phyloP scores from a whole-genome alignment of 345 rosid species.

The Geranium rotundifolium region DNA sequence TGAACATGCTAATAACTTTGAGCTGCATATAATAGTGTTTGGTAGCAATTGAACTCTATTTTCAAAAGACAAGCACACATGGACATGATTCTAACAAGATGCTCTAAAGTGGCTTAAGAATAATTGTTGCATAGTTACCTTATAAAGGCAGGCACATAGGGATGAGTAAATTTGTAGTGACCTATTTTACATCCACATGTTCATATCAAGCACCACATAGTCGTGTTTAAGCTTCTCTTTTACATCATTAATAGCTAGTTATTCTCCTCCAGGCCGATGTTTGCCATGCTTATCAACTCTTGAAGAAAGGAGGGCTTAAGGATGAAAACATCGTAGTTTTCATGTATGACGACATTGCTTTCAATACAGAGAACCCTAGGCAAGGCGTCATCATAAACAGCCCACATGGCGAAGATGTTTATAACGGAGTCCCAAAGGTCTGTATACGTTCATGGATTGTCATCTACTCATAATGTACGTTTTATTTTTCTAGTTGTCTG shows the following conservation, averaged over 20 bases:
- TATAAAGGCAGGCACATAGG: not conserved
- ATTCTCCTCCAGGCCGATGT: conserved; percentile 54
- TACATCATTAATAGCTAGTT: no score
- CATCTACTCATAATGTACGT: not conserved
- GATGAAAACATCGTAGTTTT: conserved; percentile 89
- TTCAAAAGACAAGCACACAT: not conserved
- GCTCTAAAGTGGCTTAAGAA: not conserved
- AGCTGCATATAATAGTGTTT: not conserved
- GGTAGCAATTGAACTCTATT: not conserved
- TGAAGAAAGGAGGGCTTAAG: conserved; percentile 80
- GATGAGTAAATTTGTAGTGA: not conserved
- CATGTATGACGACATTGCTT: conserved; percentile 92
- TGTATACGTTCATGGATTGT: conserved; percentile 1
- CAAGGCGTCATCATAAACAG: conserved; percentile 68
- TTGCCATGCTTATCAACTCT: conserved; percentile 89
- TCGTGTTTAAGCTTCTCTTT: not conserved
- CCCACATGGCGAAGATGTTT: conserved; percentile 77
- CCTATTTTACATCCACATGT: not conserved
- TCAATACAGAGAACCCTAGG: conserved; percentile 66
- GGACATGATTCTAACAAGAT: not conserved
- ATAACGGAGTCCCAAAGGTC: conserved; percentile 88
- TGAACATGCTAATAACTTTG: not conserved
- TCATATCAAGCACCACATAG: not conserved
- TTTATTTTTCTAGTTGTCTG: conserved; percentile 1
- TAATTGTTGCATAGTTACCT: not conserved